Base-by-base conservation (phyloP, 495 filamentous ascomycete species). In the Penicillium desertorum region DNA sequence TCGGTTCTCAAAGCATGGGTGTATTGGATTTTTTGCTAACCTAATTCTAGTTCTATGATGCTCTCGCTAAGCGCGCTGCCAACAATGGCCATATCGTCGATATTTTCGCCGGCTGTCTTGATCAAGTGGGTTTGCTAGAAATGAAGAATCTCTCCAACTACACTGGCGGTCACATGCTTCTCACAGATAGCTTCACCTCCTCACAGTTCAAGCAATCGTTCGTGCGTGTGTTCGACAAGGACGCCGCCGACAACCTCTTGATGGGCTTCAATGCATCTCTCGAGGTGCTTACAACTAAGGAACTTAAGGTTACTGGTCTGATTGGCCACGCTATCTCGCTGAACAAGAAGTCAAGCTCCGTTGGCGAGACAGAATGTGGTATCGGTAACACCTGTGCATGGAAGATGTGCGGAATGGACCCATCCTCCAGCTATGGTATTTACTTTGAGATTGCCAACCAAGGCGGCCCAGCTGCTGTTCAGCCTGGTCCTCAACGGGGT, bases 141-240 rank as follows among this genome's bases (percentile, higher is more conserved):
- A 99, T 99, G 95, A 99, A 99, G 77, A 92, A 94, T 42, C 81
- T 99, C 30, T 85, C 92, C 62, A 98, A 98, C 72, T 93, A 87
- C 41, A 99, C 95, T 34, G 95, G 95, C 52, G 95, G 95, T 45
- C 91, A 99, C 69, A 98, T 98, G 88, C 94, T 99, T 56, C 79
- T 98, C 51, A 99, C 95, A 4, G 95, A 99, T 66, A 96, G 92
- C 75, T 99, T 99, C 71, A 99, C 95, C 4, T 94, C 95, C 5
- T 98, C 95, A 47, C 97, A 98, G 84, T 99, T 98, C 82, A 98
- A 96, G 80, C 95, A 99, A 70, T 97, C 92, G 9, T 99, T 99
- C 66, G 86, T 96, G 56, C 88, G 95, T 27, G 86, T 99, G 27
- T 99, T 99, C 67, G 94, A 99, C 69, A 96, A 96, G 74, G 95